Percentiles rank a stretch among this genome's conserved stretches.
Conservation (phyloP, 768 basidiomycete genomes). For the Amanita rubescens region DNA sequence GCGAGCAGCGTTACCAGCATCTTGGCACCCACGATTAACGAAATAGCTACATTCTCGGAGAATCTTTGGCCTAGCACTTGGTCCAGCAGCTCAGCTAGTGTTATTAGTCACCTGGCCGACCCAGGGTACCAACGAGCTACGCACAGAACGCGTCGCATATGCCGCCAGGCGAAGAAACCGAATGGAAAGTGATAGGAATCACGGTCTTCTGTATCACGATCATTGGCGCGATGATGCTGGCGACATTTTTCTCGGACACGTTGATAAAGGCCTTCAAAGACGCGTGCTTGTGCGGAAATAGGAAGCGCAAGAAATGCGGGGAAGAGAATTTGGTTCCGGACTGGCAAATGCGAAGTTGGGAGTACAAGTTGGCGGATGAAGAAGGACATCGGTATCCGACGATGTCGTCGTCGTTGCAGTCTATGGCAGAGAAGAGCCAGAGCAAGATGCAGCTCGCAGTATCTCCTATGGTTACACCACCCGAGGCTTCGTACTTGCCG, state of each 20-base stretch:
- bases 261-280: conserved; percentile 58
- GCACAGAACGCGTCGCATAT: conserved; percentile 18
- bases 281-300: conserved; percentile 29
- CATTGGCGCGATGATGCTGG: conserved; percentile 46
- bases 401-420: conserved; percentile 28
- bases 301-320: conserved; percentile 24
- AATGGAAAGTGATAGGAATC: conserved; percentile 70
- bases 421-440: conserved; percentile 24
- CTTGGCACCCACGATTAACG: not conserved
- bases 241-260: conserved; percentile 63
- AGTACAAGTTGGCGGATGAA: conserved; percentile 39
- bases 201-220: conserved; percentile 55
- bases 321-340: conserved; percentile 57
- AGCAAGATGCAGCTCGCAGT: not conserved
- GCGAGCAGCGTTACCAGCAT: not conserved
- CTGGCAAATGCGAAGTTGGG: conserved; percentile 56
- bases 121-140: not conserved
- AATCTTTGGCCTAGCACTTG: not conserved
- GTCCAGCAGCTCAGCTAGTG: not conserved
- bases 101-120: not conserved
- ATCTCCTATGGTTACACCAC: conserved; percentile 5
- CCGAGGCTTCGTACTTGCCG: conserved; percentile 17
- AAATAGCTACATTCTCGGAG: not conserved
- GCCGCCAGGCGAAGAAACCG: conserved; percentile 36
- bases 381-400: conserved; percentile 43